These are phyloP conservation scores for Apophysomyces trapeziformis DNA, from an alignment of 371 early-diverging fungal species.

Conservation along the genomic window DNA sequence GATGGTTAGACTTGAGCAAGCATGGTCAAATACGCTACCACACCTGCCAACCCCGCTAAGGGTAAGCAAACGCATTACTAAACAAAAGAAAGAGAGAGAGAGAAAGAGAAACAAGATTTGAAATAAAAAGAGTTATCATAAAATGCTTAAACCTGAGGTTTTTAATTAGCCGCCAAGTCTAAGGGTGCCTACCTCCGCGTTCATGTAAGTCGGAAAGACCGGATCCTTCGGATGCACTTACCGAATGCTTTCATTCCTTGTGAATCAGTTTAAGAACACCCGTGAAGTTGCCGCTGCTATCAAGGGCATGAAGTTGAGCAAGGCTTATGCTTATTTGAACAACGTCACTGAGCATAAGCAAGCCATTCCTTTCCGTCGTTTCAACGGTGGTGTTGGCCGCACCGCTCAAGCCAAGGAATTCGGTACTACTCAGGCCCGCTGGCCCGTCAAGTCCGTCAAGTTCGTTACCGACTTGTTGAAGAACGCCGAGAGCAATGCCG, in stretches of 20 bases:
- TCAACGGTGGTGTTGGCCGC: conserved; percentile 98
- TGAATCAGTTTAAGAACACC: conserved; percentile 89
- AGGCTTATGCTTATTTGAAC: conserved; percentile 95
- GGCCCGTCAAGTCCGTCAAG: conserved; percentile 98
- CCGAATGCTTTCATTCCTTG: not conserved
- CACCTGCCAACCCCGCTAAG: conserved; percentile 43
- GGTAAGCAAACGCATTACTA: conserved; percentile 22
- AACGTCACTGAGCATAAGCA: conserved; percentile 98
- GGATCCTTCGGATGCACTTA: not conserved
- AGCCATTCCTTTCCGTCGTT: conserved; percentile 98
- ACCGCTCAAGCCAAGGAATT: conserved; percentile 97
- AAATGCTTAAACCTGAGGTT: not conserved
- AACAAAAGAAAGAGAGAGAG: not conserved
- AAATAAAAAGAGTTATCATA: no score
- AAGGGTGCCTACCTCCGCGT: conserved; percentile 38
- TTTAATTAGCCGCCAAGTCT: conserved; percentile 30
- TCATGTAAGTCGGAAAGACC: conserved; percentile 25
- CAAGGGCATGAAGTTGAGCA: conserved; percentile 90
- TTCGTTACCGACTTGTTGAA: conserved; percentile 93
- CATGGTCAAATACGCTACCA: conserved; percentile 54
- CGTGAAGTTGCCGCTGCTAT: conserved; percentile 97
- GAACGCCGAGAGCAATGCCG: conserved; percentile 97
- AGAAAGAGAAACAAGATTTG: not conserved
- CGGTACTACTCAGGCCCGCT: conserved; percentile 95
- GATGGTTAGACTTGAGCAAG: conserved; percentile 14